Evolutionary conservation across 257 asterid species (phyloP).

Genomic region (Linaria vulgaris): DNA sequence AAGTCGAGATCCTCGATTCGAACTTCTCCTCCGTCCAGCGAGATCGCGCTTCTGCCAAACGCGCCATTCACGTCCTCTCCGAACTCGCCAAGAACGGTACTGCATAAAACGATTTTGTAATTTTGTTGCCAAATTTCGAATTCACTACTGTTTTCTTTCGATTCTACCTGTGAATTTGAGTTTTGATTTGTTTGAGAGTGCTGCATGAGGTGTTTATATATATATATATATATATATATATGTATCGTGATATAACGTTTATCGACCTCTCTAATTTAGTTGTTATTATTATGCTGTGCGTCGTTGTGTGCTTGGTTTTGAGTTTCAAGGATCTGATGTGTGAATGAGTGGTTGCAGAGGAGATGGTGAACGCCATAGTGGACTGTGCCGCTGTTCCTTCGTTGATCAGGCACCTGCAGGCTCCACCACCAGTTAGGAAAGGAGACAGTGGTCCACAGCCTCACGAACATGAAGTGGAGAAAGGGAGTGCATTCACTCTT

Average conservation of each 20-base stretch:
- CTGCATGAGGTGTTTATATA: slow-evolving; percentile 22
- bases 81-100: slow-evolving; percentile 76
- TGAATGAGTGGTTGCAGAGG: slow-evolving; percentile 68
- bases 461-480: slow-evolving; percentile 91
- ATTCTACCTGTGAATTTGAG: slow-evolving; percentile 37
- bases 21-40: slow-evolving; percentile 40
- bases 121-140: slow-evolving; percentile 5
- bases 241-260: too few species aligned
- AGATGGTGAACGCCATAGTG: slow-evolving; percentile 75
- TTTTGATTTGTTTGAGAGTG: slow-evolving; percentile 33
- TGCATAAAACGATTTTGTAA: not conserved
- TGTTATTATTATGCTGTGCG: slow-evolving; percentile 1
- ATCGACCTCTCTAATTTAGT: too few species aligned
- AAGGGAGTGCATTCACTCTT: slow-evolving; percentile 95
- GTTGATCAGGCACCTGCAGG: slow-evolving; percentile 74
- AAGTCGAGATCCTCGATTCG: slow-evolving; percentile 67
- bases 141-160: not conserved
- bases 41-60: slow-evolving; percentile 62
- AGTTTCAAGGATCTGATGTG: slow-evolving; percentile 29
- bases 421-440: slow-evolving; percentile 48
- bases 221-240: not conserved
- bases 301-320: slow-evolving; percentile 23
- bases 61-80: slow-evolving; percentile 64
- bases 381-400: slow-evolving; percentile 92
- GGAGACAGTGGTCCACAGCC: slow-evolving; percentile 46